Evolutionary conservation across 306 rosid genomes (phyloP).

Genomic region (Luffa acutangula): DNA sequence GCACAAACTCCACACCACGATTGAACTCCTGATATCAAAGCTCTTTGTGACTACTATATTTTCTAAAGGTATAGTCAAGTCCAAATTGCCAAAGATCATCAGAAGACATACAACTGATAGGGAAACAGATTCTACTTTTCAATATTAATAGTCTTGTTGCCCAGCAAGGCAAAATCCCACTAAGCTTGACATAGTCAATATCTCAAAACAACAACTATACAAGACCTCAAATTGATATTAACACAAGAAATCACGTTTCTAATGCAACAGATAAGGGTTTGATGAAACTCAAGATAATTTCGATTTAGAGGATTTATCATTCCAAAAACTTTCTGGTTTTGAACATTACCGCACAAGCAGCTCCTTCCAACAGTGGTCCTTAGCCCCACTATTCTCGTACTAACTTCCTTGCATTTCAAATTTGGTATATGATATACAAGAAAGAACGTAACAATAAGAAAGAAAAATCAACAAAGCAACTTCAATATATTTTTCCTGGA

Average conservation of each 20-base stretch:
- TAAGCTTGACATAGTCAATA: background rate
- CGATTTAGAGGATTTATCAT: background rate
- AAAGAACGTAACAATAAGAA: background rate
- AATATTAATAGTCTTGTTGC: background rate
- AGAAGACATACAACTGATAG: background rate
- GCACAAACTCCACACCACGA: slow-evolving; percentile 71
- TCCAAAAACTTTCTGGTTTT: background rate
- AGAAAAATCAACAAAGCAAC: background rate
- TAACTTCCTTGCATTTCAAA: background rate
- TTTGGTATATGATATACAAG: background rate
- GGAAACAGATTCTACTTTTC: background rate
- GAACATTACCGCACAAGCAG: background rate
- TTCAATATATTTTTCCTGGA: background rate
- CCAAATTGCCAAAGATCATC: background rate
- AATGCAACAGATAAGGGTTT: background rate
- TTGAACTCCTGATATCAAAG: slow-evolving; percentile 61
- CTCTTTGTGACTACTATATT: background rate
- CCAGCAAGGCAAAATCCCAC: background rate
- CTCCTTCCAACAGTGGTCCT: background rate
- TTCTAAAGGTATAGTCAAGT: background rate
- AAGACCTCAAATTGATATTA: background rate
- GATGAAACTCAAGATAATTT: background rate
- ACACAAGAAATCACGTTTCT: background rate
- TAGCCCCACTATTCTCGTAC: background rate
- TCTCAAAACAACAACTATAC: background rate